These are phyloP conservation scores for Bipolaris sorokiniana DNA, from an alignment of 2,329 filamentous ascomycete genomes.

Conservation along the genomic window DNA sequence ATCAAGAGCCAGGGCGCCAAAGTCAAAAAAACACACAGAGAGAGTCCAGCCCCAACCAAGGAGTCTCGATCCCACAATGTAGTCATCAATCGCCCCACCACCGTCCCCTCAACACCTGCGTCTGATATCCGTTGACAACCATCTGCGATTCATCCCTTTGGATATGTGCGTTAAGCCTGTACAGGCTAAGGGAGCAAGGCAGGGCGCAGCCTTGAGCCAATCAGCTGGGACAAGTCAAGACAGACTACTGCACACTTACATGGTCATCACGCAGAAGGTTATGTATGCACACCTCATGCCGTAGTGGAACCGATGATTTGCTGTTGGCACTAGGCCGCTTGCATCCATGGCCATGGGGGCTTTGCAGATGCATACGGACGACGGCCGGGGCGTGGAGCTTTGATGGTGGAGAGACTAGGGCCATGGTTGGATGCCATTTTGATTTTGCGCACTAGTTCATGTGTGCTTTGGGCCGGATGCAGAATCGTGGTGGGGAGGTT, in stretches of 20 bases:
- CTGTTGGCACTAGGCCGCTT: slow-evolving; percentile 18
- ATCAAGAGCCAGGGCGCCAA: slow-evolving; percentile 2
- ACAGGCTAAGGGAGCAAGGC: slow-evolving; percentile 4
- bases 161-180: slow-evolving; percentile 13
- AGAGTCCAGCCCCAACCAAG: slow-evolving; percentile 17
- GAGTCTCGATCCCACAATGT: slow-evolving; percentile 36
- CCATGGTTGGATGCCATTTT: slow-evolving; percentile 25
- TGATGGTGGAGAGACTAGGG: slow-evolving; percentile 15
- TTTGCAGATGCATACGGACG: slow-evolving; percentile 18
- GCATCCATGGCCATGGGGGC: slow-evolving; percentile 18
- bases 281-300: slow-evolving; percentile 24
- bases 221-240: slow-evolving; percentile 19
- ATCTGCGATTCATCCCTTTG: slow-evolving; percentile 17
- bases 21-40: neutral
- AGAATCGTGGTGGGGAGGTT: slow-evolving; percentile 19
- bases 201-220: neutral
- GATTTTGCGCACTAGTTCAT: slow-evolving; percentile 20
- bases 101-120: slow-evolving; percentile 17
- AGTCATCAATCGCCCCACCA: slow-evolving; percentile 25
- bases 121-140: slow-evolving; percentile 23
- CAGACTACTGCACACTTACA: slow-evolving; percentile 32
- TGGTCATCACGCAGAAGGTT: slow-evolving; percentile 24
- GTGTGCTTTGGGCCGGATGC: slow-evolving; percentile 21
- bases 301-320: slow-evolving; percentile 29
- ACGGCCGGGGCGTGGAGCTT: slow-evolving; percentile 17